phyloP scores from a whole-genome alignment of 306 rosid genomes.

The Abrus precatorius region DNA sequence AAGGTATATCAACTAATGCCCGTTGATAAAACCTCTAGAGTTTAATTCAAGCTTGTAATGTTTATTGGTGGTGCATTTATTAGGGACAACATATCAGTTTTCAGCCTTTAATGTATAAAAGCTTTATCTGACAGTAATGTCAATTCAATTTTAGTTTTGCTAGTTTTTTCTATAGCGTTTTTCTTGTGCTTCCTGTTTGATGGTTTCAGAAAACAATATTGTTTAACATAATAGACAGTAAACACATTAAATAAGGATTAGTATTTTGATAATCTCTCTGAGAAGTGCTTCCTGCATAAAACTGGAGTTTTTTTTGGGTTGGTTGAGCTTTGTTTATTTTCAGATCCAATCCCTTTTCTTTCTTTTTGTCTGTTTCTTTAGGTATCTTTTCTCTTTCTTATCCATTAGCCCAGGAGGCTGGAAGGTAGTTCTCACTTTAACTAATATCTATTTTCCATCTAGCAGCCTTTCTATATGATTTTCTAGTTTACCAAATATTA shows the following conservation, averaged over 20 bases:
- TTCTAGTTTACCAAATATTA: neutral
- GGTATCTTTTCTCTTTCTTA: neutral
- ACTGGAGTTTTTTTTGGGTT: neutral
- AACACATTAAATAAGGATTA: neutral
- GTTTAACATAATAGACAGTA: neutral
- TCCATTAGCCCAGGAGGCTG: neutral
- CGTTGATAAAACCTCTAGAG: slow-evolving; percentile 16
- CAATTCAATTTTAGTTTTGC: neutral
- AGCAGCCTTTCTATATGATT: neutral
- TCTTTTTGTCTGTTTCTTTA: neutral
- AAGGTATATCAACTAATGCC: slow-evolving; percentile 66
- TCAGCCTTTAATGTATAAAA: neutral
- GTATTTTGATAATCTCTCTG: neutral
- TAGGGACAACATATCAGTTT: too few relatives aligned
- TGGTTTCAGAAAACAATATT: neutral
- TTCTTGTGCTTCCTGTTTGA: neutral
- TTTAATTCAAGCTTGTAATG: slow-evolving; percentile 1
- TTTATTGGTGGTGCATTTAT: neutral
- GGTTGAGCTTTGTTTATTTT: neutral
- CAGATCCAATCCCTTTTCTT: neutral
- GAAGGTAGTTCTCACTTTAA: neutral
- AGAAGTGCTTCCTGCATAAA: neutral
- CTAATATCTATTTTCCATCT: neutral
- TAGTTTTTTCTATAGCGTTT: neutral
- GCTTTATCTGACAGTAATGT: neutral